Base-by-base conservation (phyloP, 805 yeast species). In the Tetrapisispora fleetii region DNA sequence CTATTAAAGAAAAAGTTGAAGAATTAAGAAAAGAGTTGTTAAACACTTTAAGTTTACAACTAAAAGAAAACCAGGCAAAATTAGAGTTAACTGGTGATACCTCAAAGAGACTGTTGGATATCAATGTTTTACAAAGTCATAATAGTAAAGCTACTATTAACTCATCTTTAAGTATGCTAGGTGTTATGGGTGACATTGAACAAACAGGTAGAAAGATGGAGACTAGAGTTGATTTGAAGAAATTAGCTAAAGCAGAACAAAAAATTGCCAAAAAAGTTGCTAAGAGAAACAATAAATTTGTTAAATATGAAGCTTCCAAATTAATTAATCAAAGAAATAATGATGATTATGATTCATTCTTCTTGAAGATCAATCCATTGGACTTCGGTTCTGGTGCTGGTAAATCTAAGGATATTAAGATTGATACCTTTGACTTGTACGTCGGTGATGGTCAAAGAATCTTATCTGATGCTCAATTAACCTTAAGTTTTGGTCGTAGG, bases 241-340 rank as follows among this genome's bases (percentile, higher is more conserved):
- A 93, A 68, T 80, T 93, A 59, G 96, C 90, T 64, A 93, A 91
- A 68, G 99, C 96, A 50, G 99, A 93, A 72, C 80, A 89, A 60
- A 93, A 93, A 74, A 90, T 93, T 64, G 97, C 96, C 21, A 91
- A 95, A 63, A 93, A 93, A 71, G 91, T 93, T 52, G 97, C 96
- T 38, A 91, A 91, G 73, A 70, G 77, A 60, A 79, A 79, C 63
- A 86, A 86, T 65, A 79, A 82, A 63, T 85, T 85, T 63, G 95
- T 87, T 56, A 64, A 87, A 61, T 88, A 88, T 64, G 96, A 93
- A 68, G 96, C 96, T n/a, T 89, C 97, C 39, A 89, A 85, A 69
- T 75, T 93, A 57, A 74, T 93, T 53, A 75, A 77, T 52, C 85
- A 79, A 39, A 69, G 70, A 50, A 74, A 78, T 46, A 77, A 74